Percentiles rank a stretch among this genome's conserved stretches.
Conservation (phyloP, 2,329 filamentous ascomycete species). For the Alternaria gansuensis region DNA sequence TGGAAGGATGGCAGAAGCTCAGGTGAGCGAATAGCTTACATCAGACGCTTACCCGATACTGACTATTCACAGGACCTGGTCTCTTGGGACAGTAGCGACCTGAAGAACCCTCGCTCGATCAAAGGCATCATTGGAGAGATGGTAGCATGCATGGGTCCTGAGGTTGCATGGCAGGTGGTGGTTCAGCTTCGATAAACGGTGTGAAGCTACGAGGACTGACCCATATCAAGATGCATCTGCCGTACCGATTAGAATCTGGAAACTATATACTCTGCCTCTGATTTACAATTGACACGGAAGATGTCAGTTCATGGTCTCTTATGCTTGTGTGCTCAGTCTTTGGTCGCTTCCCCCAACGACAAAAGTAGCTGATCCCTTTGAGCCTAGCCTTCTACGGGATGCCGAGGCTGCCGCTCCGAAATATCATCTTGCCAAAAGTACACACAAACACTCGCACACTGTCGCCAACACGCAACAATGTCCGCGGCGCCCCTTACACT, state of each 20-base stretch:
- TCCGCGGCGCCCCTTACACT: constrained; percentile 56
- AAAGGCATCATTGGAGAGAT: constrained; percentile 73
- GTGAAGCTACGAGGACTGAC: background rate
- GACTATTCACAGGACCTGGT: constrained; percentile 61
- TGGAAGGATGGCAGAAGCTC: constrained; percentile 42
- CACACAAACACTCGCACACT: constrained; percentile 19
- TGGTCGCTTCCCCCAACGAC: background rate
- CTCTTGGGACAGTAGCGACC: constrained; percentile 65
- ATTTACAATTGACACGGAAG: background rate
- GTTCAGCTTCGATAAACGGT: constrained; percentile 61
- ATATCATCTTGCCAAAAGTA: constrained; percentile 20
- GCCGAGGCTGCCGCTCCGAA: constrained; percentile 26
- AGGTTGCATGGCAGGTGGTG: constrained; percentile 65
- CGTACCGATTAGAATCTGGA: background rate
- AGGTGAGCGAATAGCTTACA: constrained; percentile 35
- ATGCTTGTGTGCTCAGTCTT: background rate
- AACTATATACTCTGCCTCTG: background rate
- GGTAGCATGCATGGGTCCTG: constrained; percentile 70
- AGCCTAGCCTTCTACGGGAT: constrained; percentile 16
- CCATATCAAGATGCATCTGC: background rate
- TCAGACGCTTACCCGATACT: constrained; percentile 26
- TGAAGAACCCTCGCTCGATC: constrained; percentile 62
- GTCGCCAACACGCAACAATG: constrained; percentile 43
- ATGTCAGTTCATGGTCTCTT: background rate
- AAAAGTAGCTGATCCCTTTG: background rate